Percentiles rank a stretch among this genome's conserved stretches.
phyloP scores from a whole-genome alignment of 1,284 basidiomycete species.

The Ceratobasidium sp. region DNA sequence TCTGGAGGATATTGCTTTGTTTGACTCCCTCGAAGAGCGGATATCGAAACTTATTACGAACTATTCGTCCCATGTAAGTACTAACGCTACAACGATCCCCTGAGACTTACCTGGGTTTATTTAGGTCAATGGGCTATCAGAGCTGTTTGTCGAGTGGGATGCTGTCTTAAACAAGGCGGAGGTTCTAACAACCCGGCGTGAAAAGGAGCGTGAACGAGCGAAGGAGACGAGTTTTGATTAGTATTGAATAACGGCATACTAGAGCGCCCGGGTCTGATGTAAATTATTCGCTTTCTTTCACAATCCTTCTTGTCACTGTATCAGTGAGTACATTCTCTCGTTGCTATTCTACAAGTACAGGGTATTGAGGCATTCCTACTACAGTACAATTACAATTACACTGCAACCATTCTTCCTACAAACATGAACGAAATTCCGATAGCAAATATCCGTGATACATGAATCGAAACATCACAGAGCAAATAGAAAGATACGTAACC shows the following conservation, averaged over 20 bases:
- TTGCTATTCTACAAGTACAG: not conserved
- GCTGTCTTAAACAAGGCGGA: constrained; percentile 73
- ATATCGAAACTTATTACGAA: constrained; percentile 70
- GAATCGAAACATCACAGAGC: not conserved
- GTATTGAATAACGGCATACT: not conserved
- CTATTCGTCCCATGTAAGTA: constrained; percentile 72
- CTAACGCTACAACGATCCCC: not conserved
- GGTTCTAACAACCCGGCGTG: constrained; percentile 63
- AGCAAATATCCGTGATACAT: not conserved
- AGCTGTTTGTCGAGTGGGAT: constrained; percentile 83
- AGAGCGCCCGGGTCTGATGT: not conserved
- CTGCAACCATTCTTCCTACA: not conserved
- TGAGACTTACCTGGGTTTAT: constrained; percentile 2
- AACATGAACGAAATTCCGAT: not conserved
- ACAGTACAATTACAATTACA: constrained; percentile 30
- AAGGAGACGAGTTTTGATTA: constrained; percentile 51
- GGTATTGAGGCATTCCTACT: not conserved
- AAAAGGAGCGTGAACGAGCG: constrained; percentile 66
- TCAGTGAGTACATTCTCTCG: constrained; percentile 14
- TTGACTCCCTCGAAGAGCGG: constrained; percentile 68
- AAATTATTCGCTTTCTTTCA: constrained; percentile 17
- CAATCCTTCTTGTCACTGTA: not conserved
- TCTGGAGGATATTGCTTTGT: constrained; percentile 65
- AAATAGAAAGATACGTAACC: not conserved
- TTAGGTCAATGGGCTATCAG: constrained; percentile 78